A percentile compares a stretch with the other conserved stretches of the same genome.
Conservation (phyloP, 192 early-diverging fungal species). For the Entophlyctis helioformis region DNA sequence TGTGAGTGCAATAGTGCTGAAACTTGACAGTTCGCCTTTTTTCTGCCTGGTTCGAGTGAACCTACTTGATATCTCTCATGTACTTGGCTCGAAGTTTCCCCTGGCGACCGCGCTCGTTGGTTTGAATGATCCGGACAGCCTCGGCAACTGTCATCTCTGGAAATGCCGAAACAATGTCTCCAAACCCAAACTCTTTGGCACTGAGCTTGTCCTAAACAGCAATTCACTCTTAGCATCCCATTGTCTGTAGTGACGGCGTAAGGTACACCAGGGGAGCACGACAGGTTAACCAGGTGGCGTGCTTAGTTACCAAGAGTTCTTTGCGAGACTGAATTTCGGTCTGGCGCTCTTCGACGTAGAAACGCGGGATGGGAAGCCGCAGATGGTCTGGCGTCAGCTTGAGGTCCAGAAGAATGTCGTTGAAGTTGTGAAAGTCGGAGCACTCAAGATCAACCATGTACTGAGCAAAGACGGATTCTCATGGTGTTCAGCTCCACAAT, state of each 20-base stretch:
- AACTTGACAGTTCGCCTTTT: too few species aligned
- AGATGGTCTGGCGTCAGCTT: slow-evolving; percentile 47
- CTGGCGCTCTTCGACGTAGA: slow-evolving; percentile 36
- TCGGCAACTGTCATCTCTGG: slow-evolving; percentile 29
- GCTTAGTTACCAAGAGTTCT: neutral
- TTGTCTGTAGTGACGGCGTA: neutral
- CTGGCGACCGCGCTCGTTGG: slow-evolving; percentile 44
- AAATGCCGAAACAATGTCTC: slow-evolving; percentile 26
- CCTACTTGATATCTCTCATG: slow-evolving; percentile 46
- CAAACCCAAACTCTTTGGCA: slow-evolving; percentile 31
- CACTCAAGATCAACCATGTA: slow-evolving; percentile 46
- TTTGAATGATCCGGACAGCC: slow-evolving; percentile 42
- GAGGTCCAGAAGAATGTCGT: slow-evolving; percentile 40
- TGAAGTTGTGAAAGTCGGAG: slow-evolving; percentile 34
- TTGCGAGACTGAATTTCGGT: slow-evolving; percentile 6
- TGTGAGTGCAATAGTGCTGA: neutral
- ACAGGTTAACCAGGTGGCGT: neutral
- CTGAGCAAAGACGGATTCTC: slow-evolving; percentile 12
- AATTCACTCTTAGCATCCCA: neutral
- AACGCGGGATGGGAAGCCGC: slow-evolving; percentile 30
- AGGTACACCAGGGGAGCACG: neutral
- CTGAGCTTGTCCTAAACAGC: slow-evolving; percentile 25
- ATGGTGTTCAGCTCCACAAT: neutral
- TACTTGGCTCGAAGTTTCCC: slow-evolving; percentile 46
- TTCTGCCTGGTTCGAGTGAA: neutral